Base-by-base conservation (phyloP, 768 basidiomycete species). In the Boletus fagicola region DNA sequence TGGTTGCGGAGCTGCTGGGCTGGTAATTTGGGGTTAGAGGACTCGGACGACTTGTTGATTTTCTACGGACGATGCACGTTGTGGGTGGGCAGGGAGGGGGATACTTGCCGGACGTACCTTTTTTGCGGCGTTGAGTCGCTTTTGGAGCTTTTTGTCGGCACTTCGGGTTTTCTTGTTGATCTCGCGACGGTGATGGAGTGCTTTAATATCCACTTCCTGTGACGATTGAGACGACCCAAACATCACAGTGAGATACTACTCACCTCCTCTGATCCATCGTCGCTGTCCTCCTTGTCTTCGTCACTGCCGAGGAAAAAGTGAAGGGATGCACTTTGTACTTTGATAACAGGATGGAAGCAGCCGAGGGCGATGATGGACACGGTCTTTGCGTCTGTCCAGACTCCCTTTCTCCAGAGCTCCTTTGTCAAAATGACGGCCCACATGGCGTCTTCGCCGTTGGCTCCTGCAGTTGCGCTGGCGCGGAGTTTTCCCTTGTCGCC, bases 281-380 rank as follows among this genome's bases (percentile, higher is more conserved):
- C 87, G 44, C 83, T 86, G 57, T 88, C 85, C 40, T 85, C 86
- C 53, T 81, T 80, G 20, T 87, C 86, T 22, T 92, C 86, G 43
- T 92, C 92, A 54, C 81, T 84, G 5, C 92, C 92, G n/a, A 99
- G 83, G 79, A 98, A 99, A 77, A 98, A 99, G 75, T 98, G 94
- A 16, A 95, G 75, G 1, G 94, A 92, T 2, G 94, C 94, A 58
- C 85, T 92, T 71, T 98, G 95, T 0, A 98, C 97, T 74, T 98
- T 98, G 52, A 87, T 79, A 40, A 88, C 83, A 24, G 97, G 94
- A 71, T 99, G 96, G 69, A 94, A 91, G 72, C 94, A 96, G 7
- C 92, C 96, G 40, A 92, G 78, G 0, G 92, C 85, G 62, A 96
- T 81, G 68, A 99, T 95, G 8, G 95, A 86, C 15, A 98, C 94